A percentile compares a stretch with the other conserved stretches of the same genome.
Evolutionary conservation across 106 monocot species (phyloP).

Genomic region (Acorus gramineus): DNA sequence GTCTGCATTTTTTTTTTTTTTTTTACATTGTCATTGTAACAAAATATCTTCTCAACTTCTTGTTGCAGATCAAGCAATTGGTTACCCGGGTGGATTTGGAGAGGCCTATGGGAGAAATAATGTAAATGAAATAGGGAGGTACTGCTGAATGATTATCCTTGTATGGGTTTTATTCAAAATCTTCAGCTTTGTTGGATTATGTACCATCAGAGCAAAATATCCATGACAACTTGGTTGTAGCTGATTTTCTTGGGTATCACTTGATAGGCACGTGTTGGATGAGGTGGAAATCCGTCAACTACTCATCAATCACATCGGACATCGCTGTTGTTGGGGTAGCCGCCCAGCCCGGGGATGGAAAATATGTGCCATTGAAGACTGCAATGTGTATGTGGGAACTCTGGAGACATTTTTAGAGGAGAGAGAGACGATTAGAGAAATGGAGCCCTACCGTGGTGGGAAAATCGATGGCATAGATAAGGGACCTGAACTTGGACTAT

Average conservation of each 20-base stretch:
- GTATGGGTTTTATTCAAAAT: not conserved
- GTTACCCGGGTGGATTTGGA: slow-evolving; percentile 19
- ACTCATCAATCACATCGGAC: slow-evolving; percentile 80
- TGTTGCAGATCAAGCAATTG: slow-evolving; percentile 23
- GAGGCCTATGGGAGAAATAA: slow-evolving; percentile 7
- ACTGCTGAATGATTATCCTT: not conserved
- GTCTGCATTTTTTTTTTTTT: not conserved
- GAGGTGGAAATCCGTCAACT: slow-evolving; percentile 89
- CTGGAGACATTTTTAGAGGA: slow-evolving; percentile 92
- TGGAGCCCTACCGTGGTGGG: slow-evolving; percentile 47
- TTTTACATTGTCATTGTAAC: not conserved
- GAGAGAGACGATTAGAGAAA: slow-evolving; percentile 52
- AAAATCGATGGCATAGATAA: slow-evolving; percentile 59
- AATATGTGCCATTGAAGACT: slow-evolving; percentile 75
- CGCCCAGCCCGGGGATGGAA: slow-evolving; percentile 82
- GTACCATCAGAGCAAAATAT: not conserved
- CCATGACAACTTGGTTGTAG: not conserved
- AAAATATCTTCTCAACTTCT: not conserved
- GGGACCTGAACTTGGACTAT: slow-evolving; percentile 52
- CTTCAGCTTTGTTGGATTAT: not conserved
- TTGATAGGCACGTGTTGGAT: slow-evolving; percentile 56
- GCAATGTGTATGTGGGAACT: slow-evolving; percentile 93
- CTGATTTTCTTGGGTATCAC: not conserved
- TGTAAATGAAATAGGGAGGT: slow-evolving; percentile 16
- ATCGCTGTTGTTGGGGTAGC: slow-evolving; percentile 89